Conservation (phyloP, 2,329 filamentous ascomycete species). For the Orbilia javanica region DNA sequence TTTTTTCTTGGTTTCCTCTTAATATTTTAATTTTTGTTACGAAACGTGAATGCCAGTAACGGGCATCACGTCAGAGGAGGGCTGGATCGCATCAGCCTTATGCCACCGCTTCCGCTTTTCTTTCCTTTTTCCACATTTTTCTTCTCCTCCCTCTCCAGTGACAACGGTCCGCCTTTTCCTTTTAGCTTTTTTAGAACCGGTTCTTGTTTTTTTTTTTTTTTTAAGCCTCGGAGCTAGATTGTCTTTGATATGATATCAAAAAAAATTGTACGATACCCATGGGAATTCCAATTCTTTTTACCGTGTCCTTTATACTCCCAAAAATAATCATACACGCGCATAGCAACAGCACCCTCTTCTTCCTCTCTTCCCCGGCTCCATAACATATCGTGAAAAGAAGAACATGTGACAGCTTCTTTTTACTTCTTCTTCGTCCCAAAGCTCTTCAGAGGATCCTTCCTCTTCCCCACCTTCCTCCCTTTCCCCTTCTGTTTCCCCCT, state of each 20-base stretch:
- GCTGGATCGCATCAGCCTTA: conserved; percentile 44
- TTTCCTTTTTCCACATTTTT: conserved; percentile 10
- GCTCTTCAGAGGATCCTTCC: conserved; percentile 65
- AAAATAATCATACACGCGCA: conserved; percentile 24
- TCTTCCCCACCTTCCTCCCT: conserved; percentile 69
- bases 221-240: conserved; percentile 20
- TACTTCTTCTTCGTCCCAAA: conserved; percentile 38
- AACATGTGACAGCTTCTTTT: conserved; percentile 8
- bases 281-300: conserved; percentile 12
- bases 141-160: not conserved
- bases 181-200: conserved; percentile 15
- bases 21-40: conserved; percentile 10
- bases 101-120: conserved; percentile 29
- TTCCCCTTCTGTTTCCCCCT: conserved; percentile 66
- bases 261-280: conserved; percentile 48
- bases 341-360: not conserved
- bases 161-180: not conserved
- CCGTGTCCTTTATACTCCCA: conserved; percentile 11
- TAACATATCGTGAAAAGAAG: not conserved
- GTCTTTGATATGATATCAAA: conserved; percentile 13
- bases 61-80: conserved; percentile 33
- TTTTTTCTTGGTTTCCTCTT: not conserved
- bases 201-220: not conserved
- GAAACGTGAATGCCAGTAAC: conserved; percentile 9
- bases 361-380: not conserved